Evolutionary conservation across 805 yeast species (phyloP).

Genomic region (Groenewaldozyma salmanticensis): DNA sequence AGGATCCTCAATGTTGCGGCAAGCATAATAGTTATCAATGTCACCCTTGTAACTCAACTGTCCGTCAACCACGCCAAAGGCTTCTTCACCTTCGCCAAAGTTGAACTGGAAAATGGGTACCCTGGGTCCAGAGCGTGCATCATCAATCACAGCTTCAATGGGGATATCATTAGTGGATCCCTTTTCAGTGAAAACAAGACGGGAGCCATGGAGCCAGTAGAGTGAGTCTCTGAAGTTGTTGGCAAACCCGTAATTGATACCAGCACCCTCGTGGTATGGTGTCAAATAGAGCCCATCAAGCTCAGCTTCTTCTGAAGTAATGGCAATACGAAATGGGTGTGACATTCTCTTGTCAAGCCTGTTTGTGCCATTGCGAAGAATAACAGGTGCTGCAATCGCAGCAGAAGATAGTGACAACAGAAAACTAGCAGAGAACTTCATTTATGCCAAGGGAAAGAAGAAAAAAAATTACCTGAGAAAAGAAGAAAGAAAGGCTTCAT

Average conservation of each 20-base stretch:
- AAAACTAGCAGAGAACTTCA: neutral
- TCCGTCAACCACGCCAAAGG: neutral
- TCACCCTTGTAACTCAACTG: neutral
- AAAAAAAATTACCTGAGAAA: neutral
- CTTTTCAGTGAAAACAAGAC: neutral
- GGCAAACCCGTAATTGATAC: conserved; percentile 4
- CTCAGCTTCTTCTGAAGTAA: neutral
- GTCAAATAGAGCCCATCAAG: neutral
- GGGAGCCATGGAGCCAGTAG: neutral
- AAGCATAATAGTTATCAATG: neutral
- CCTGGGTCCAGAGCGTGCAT: neutral
- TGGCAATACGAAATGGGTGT: neutral
- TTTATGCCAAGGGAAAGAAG: neutral
- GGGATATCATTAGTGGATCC: neutral
- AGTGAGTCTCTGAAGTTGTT: no score
- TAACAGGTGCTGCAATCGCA: neutral
- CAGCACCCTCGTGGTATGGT: conserved; percentile 4
- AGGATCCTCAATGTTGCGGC: conserved; percentile 2
- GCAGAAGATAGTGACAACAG: neutral
- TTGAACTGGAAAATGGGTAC: conserved; percentile 1
- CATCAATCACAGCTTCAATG: neutral
- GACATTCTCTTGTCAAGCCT: neutral
- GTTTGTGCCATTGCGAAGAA: neutral
- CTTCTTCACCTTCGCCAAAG: neutral
- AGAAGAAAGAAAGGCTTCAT: neutral